Base-by-base conservation (phyloP, 2,329 filamentous ascomycete genomes). In the Diaporthe batatas region DNA sequence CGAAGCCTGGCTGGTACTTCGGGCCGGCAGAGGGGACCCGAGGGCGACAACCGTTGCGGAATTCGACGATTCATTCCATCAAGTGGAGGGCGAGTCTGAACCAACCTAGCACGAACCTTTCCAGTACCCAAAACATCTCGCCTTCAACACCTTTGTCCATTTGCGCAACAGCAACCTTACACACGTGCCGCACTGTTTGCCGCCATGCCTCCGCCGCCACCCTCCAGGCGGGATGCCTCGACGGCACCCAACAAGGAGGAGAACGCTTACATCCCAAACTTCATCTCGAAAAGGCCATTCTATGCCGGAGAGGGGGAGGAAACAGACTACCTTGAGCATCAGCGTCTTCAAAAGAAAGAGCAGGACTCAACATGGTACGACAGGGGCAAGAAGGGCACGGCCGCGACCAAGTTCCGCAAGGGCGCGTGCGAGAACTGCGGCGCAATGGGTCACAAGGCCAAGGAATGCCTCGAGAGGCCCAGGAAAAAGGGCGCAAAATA, bases 341-440 rank as follows among this genome's bases (percentile, higher is more conserved):
- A 99, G 80, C 94, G 95, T 81, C 87, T 96, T 34, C 91, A 95
- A 72, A 93, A 93, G 77, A 91, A 93, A 77, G 90, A 92, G 59
- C 89, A 92, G 71, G 89, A 92, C 75, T 92, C 93, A 36, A 92
- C 94, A 90, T 98, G 95, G 96, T 97, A 98, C 84, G 94, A 97
- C 74, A 92, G 96, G 55, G 95, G 95, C 68, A 93, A 93, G 84
- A 96, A 94, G 80, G 95, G 94, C 0, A 94, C 94, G 5, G 95
- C 95, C 0, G 95, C 96, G 67, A 99, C 96, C 76, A 99, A 98
- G 81, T 99, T 94, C 81, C 94, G 97, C 76, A 99, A 98, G 85
- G 96, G 97, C 80, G 96, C 96, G 69, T 99, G 96, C 84, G 96
- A 98, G 83, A 99, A 99, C 84, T 99, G 96, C 85, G 96, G 96